Base-by-base conservation (phyloP, 257 asterid species). In the Salvia splendens region DNA sequence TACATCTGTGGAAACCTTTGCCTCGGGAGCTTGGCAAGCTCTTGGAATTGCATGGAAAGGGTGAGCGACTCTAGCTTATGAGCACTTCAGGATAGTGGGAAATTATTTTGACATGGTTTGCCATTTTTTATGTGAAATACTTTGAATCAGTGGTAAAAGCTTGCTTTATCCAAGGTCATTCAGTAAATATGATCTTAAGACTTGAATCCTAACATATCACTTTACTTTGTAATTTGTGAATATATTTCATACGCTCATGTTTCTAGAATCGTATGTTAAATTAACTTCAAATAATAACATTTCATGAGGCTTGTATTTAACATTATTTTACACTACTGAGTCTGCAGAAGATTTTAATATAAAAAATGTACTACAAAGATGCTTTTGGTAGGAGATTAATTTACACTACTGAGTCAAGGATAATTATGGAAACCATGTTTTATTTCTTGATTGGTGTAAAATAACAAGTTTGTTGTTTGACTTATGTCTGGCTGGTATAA, bases 1-100 rank as follows among this genome's bases (percentile, higher is more conserved):
- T 78, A 75, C 82, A 56, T 86, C 89, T 45, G 96, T 94, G 69
- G 99, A 91, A 76, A 86, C 86, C 60, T 77, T 94, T 75, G 82
- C 99, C 72, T 79, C 97, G 20, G 97, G 97, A 75, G 99, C 99
- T 77, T 94, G 99, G 99, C 83, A 81, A 77, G 99, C 95, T 76
- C 70, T 94, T 20, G 99, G 99, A 85, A 84, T 82, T 84, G 97
- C 96, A 49, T 88, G 80, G 84, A 94, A 82, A 91, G 99, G 95
- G 78, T 78, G 91, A 74, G 89, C 89, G 57, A 74, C 75, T 77
- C 79, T 88, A 45, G 86, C 86, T 77, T 79, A 88, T 64, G 74
- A 77, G 90, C 79, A 83, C 72, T 87, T 36, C 42, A 17, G 41
- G 51, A 42, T 72, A 32, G 38, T 65, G 48, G 8, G 43, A 62